phyloP scores from a whole-genome alignment of 1,284 basidiomycete species.

The Papiliotrema flavescens region DNA sequence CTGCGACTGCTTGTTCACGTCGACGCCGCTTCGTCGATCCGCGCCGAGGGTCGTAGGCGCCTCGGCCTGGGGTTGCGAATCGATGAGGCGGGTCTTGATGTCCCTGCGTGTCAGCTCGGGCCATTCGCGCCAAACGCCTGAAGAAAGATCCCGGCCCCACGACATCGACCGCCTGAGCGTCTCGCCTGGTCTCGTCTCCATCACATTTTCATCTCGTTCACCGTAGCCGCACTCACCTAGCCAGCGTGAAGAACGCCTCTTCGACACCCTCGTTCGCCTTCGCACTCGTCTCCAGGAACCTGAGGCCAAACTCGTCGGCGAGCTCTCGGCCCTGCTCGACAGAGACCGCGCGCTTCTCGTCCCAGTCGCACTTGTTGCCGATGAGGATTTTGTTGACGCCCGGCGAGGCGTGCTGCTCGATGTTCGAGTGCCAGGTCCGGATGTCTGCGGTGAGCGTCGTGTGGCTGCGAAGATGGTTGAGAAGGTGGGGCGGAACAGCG shows the following conservation, averaged over 20 bases:
- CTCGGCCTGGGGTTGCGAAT: conserved; percentile 74
- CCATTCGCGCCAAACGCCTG: no score
- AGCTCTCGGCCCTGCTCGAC: conserved; percentile 64
- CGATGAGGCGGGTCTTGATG: conserved; percentile 95
- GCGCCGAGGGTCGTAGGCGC: conserved; percentile 30
- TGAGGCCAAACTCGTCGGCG: conserved; percentile 79
- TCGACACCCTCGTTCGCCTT: conserved; percentile 98
- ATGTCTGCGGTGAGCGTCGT: conserved; percentile 66
- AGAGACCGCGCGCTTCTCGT: conserved; percentile 89
- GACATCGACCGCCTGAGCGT: no score
- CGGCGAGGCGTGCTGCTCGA: conserved; percentile 98
- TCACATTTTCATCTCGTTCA: no score
- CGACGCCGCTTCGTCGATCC: conserved; percentile 34
- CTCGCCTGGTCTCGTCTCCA: no score
- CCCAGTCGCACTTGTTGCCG: conserved; percentile 99
- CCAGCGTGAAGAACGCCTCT: conserved; percentile 96
- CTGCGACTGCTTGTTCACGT: conserved; percentile 34
- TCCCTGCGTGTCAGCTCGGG: conserved; percentile 57
- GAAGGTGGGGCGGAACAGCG: background rate
- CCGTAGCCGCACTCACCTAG: conserved; percentile 67
- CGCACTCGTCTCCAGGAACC: conserved; percentile 97
- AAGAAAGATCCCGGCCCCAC: no score
- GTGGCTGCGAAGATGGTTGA: background rate
- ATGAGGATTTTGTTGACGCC: conserved; percentile 99
- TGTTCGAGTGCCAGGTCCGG: conserved; percentile 97